Conservation (phyloP, 495 filamentous ascomycete species). For the Podospora bellae-mahoneyi region DNA sequence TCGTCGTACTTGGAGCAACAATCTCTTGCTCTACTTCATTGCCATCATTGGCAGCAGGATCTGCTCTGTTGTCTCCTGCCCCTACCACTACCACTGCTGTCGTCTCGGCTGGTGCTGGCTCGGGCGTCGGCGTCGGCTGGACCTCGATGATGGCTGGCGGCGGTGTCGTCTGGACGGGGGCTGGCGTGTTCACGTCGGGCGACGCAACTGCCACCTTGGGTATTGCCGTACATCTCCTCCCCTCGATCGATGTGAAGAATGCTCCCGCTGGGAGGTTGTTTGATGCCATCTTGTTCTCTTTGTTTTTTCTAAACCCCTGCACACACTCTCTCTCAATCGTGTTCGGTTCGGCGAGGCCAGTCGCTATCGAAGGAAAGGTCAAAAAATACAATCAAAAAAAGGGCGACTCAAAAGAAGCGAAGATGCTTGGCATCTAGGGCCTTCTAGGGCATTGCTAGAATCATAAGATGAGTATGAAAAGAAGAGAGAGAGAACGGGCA, state of each 20-base stretch:
- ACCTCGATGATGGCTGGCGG: slow-evolving; percentile 8
- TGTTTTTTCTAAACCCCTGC: slow-evolving; percentile 19
- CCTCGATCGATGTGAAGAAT: slow-evolving; percentile 44
- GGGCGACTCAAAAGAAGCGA: slow-evolving; percentile 31
- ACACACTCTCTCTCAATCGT: slow-evolving; percentile 9
- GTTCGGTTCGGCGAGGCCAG: slow-evolving; percentile 41
- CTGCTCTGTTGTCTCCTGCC: slow-evolving; percentile 15
- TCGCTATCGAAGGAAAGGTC: slow-evolving; percentile 29
- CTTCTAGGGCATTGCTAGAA: slow-evolving; percentile 38
- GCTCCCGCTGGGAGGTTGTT: slow-evolving; percentile 38
- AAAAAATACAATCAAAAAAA: slow-evolving; percentile 14
- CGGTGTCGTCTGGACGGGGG: slow-evolving; percentile 20
- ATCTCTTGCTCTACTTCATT: slow-evolving; percentile 2
- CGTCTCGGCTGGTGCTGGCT: slow-evolving; percentile 19
- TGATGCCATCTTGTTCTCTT: slow-evolving; percentile 33
- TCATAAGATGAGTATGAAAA: slow-evolving; percentile 35
- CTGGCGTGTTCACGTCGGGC: slow-evolving; percentile 16
- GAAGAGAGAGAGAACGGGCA: slow-evolving; percentile 21
- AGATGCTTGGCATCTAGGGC: slow-evolving; percentile 38
- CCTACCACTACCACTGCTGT: slow-evolving; percentile 21
- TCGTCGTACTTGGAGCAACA: slow-evolving; percentile 35
- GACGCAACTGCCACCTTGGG: slow-evolving; percentile 30
- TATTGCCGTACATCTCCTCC: slow-evolving; percentile 48
- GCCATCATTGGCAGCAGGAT: slow-evolving; percentile 17
- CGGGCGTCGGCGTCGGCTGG: slow-evolving; percentile 13